Base-by-base conservation (phyloP, 768 basidiomycete species). In the Basidioascus undulatus region DNA sequence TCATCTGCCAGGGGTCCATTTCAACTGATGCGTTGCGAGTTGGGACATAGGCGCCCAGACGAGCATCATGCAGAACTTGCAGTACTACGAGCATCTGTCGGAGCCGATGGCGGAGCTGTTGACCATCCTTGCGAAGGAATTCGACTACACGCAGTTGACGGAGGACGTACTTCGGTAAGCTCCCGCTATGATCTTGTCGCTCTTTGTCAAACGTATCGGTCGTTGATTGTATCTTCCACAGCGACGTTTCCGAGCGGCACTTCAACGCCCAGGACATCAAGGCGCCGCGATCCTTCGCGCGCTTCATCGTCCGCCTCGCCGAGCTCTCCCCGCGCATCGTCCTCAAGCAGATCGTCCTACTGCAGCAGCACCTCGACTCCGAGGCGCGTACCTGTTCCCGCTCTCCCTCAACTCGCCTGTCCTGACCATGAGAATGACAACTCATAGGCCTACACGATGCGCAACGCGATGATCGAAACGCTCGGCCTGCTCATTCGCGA, bases 61-160 rank as follows among this genome's bases (percentile, higher is more conserved):
- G 45, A 70, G 68, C 45, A 80, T 98, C 58, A 78, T 89, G 59
- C 86, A 92, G 54, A 72, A 70, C 35, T 63, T 98, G 12, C 84
- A 87, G 45, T 89, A 87, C 57, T 82, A 74, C 49, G 92, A 98
- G 49, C 89, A 96, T 53, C 69, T 92, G 18, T 72, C 81, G 0
- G 89, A 96, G 52, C 75, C 78, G 2, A 78, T 94, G 73, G 89
- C 92, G 0, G 89, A 94, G 49, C 73, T 79, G 35, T 65, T 96
- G 20, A 66, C 72, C 25, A 62, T 74, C 37, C 68, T 92, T 13
- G 69, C 76, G 7, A 74, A 74, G 42, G 77, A 89, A 41, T 94
- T 77, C 51, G 87, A 92, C 57, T 72, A 83, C 44, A 63, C 72
- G 2, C 83, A 87, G 53, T 66, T 94, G 5, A 79, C 78, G 0